Conservation (phyloP, 108 stramenopile genomes). For the Thalassiosira profunda region DNA sequence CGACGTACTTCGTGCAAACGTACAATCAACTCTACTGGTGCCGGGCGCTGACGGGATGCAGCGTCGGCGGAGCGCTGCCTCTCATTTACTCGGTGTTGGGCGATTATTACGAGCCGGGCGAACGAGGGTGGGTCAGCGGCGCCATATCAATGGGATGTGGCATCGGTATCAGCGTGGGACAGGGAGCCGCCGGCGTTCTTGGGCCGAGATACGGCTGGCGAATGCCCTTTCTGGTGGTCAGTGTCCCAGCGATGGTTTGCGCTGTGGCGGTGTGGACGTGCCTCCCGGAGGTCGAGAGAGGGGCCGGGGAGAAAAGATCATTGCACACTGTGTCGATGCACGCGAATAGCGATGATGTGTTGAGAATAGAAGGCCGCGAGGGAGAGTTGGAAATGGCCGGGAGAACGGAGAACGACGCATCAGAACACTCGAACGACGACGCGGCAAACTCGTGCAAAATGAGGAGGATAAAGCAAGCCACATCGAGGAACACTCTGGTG, state of each 20-base stretch:
- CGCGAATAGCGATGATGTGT: no score
- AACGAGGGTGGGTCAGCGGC: constrained; percentile 71
- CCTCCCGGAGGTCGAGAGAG: constrained; percentile 74
- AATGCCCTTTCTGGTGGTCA: constrained; percentile 79
- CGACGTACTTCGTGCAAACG: constrained; percentile 67
- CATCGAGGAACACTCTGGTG: constrained; percentile 9
- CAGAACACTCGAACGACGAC: not conserved
- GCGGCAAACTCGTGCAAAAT: no score
- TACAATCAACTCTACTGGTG: constrained; percentile 76
- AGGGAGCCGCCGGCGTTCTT: constrained; percentile 78
- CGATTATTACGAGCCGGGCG: constrained; percentile 70
- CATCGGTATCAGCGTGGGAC: constrained; percentile 72
- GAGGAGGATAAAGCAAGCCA: not conserved
- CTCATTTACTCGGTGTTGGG: constrained; percentile 87
- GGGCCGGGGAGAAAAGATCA: constrained; percentile 78
- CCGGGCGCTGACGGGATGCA: constrained; percentile 83
- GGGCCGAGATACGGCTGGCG: constrained; percentile 87
- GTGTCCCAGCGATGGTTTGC: constrained; percentile 67
- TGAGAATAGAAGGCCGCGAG: no score
- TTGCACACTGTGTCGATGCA: no score
- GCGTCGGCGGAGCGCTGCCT: constrained; percentile 84
- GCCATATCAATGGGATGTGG: constrained; percentile 77
- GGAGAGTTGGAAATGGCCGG: no score
- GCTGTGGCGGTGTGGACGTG: constrained; percentile 65
- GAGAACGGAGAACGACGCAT: constrained; percentile 2